Conservation (phyloP, 768 basidiomycete genomes). For the Cantharellus anzutake region DNA sequence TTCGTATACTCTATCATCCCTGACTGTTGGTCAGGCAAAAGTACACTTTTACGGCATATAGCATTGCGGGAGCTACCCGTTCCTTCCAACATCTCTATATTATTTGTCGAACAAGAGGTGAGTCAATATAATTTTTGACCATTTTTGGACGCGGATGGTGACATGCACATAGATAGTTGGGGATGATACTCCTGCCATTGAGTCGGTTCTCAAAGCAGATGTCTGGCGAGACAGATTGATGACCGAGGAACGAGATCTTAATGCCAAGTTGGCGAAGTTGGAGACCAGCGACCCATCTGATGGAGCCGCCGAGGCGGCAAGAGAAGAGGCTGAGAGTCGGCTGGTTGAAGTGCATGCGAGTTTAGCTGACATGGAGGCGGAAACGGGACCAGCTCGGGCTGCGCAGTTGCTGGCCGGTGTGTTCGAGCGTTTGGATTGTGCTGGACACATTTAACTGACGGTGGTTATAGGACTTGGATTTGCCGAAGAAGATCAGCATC, state of each 20-base stretch:
- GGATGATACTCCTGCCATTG: conserved; percentile 80
- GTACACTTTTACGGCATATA: conserved; percentile 83
- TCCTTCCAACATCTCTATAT: conserved; percentile 85
- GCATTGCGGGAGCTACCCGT: conserved; percentile 89
- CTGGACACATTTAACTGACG: conserved; percentile 2
- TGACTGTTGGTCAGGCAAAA: conserved; percentile 65
- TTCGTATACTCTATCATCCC: not conserved
- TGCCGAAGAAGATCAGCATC: conserved; percentile 66
- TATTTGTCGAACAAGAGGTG: conserved; percentile 97
- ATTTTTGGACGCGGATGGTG: not conserved
- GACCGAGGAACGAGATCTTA: conserved; percentile 63
- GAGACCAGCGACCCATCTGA: conserved; percentile 29
- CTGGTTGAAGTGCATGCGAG: conserved; percentile 79
- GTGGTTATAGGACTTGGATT: conserved; percentile 62
- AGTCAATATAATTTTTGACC: conserved; percentile 6
- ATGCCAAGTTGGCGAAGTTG: conserved; percentile 48
- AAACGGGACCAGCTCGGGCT: conserved; percentile 87
- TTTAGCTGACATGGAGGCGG: conserved; percentile 95
- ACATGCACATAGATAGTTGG: conserved; percentile 48
- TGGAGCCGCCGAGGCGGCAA: conserved; percentile 64
- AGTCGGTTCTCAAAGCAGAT: conserved; percentile 97
- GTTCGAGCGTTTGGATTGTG: not conserved
- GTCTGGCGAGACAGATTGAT: conserved; percentile 92
- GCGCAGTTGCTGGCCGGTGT: conserved; percentile 72
- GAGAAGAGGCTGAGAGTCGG: conserved; percentile 65